Evolutionary conservation across 1,139 yeast genomes (phyloP), one percentile per base, ranked within the genome.

Genomic region (Pichia sp.): DNA sequence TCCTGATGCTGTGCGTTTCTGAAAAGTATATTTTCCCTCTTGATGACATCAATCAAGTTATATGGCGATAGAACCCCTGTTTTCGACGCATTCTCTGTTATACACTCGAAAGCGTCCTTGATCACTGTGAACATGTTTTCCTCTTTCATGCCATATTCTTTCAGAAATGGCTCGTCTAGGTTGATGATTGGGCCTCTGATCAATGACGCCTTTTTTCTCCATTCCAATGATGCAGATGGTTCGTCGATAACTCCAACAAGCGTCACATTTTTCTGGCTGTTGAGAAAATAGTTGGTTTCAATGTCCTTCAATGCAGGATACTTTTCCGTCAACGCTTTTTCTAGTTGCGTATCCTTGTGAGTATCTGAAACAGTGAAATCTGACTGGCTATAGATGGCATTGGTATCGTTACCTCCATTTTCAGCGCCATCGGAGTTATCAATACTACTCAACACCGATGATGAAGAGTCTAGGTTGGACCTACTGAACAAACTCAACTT

Each of bases 1-100:
- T 93, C 99, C 67, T 93, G 99, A 69, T 93, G 99, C 96, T 92
- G 90, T 52, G 87, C 84, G 57, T 90, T 87, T 59, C 96, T 77
- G 68, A 93, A 93, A 62, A 93, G 74, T 62, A 84, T 87, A 68
- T 93, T 93, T 64, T 89, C 90, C 55, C 81, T 81, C 68, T 90
- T 90, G 53, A 92, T 75, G 52, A 85, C 84, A 50, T 83, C 85
- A 50, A 93, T 82, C 51, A 93, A 80, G 63, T 81, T 79, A 36
- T 76, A 73, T 0, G 98, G 97, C 1, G 96, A 87, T 0, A 90
- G 92, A 8, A 93, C 90, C 3, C 98, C 98, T 3, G 81, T 83
- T 30, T 80, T 76, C 5, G 86, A 78, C 54, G 74, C 73, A 67
- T 85, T 82, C 66, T 90, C 97, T 5, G 82, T 78, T 79, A 92